Evolutionary conservation across 306 rosid species (phyloP), one percentile per base, ranked within the genome.

Genomic region (Cicer cuneatum): DNA sequence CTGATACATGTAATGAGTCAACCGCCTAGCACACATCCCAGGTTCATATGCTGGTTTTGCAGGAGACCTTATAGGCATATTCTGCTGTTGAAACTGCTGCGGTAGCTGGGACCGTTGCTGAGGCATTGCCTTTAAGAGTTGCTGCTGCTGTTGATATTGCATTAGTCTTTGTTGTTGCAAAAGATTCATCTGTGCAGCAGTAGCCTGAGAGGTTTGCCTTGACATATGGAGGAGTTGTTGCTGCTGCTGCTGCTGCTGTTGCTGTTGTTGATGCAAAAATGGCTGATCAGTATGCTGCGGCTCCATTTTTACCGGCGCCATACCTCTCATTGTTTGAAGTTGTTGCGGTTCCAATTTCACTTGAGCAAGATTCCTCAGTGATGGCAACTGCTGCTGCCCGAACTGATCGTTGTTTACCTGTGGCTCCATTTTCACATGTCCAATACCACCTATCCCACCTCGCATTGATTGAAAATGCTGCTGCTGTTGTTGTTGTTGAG

Each of bases 21-120:
- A 82, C 71, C 98, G 93, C 84, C 92, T 81, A 8, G 98, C 98
- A 81, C 98, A 91, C 93, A 86, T 89, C 71, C 98, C 98, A 78
- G 98, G 97, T 84, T 93, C 98, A 88, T 93, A 93, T 39, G 63
- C 85, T 12, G 97, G 87, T 77, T 93, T 93, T 1, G 53, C 93
- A 64, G 93, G 89, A 78, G 97, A 82, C 72, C 97, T 88, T 75
- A 89, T 78, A 4, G 97, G 85, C 72, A 86, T 78, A 83, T 76
- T 89, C 84, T 88, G 98, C 81, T 83, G 97, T 40, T 85, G 97
- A 78, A 89, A 89, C 67, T 93, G 98, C 73, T 89, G 98, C 5
- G 84, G 91, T 69, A 93, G 43, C 62, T 85, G 97, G 39, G 93
- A 66, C 66, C 97, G 87, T 78, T 89, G 98, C 80, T 84, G 93